Percentiles rank a stretch among this genome's conserved stretches.
Evolutionary conservation across 1,284 basidiomycete species (phyloP).

Genomic region (Heliocybe sulcata): DNA sequence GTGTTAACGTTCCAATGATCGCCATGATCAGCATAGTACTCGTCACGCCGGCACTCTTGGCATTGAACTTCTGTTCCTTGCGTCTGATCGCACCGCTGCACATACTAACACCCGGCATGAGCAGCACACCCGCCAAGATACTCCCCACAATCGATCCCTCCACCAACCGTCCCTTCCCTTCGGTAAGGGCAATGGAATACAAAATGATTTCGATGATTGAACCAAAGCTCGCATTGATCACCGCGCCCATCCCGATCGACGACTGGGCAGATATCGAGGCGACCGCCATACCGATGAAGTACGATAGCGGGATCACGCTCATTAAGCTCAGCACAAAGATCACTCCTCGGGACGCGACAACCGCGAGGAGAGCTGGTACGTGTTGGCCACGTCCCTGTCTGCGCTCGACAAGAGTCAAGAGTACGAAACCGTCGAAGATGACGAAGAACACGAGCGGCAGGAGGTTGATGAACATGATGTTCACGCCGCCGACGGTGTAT

Average conservation of each 20-base stretch:
- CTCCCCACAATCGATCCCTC: conserved; percentile 97
- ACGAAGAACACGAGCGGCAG: conserved; percentile 92
- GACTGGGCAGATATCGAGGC: conserved; percentile 98
- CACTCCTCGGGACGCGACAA: conserved; percentile 70
- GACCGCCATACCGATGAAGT: conserved; percentile 99
- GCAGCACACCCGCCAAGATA: conserved; percentile 88
- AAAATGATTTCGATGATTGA: conserved; percentile 97
- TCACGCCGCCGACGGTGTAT: conserved; percentile 98
- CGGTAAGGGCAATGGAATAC: conserved; percentile 84
- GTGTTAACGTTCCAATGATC: conserved; percentile 93
- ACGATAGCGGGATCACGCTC: conserved; percentile 94
- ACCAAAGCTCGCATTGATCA: conserved; percentile 99
- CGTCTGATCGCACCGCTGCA: conserved; percentile 85
- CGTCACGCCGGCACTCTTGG: conserved; percentile 96
- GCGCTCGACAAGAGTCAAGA: conserved; percentile 67
- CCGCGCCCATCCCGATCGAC: conserved; percentile 98
- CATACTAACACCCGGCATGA: conserved; percentile 98
- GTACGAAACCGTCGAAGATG: conserved; percentile 87
- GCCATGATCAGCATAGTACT: conserved; percentile 99
- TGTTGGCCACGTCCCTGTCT: conserved; percentile 43
- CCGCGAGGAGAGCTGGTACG: conserved; percentile 58
- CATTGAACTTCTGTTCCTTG: conserved; percentile 98
- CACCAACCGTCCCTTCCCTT: conserved; percentile 89
- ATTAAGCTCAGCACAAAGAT: conserved; percentile 86
- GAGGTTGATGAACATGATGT: conserved; percentile 97